These are phyloP conservation scores for Euphorbia celastroides DNA, from an alignment of 441 rosid genomes.

Conservation along the genomic window DNA sequence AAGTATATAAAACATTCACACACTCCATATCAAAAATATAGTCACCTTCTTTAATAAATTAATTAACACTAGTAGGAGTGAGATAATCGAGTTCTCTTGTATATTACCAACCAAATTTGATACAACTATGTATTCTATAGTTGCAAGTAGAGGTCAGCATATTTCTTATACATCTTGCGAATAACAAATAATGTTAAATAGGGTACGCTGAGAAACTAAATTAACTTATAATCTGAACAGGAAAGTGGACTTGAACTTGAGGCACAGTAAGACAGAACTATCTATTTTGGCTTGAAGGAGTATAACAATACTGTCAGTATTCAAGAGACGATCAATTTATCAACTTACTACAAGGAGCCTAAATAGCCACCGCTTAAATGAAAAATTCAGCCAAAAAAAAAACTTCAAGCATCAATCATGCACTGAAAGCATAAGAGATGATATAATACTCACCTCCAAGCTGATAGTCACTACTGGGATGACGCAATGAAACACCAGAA, in stretches of 20 bases:
- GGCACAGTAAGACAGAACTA: not conserved
- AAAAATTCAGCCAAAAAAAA: not conserved
- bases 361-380: not conserved
- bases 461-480: conserved; percentile 28
- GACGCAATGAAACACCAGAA: conserved; percentile 44
- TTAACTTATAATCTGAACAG: not conserved
- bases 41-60: not conserved
- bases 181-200: not conserved
- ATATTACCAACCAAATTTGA: not conserved
- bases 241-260: not conserved
- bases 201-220: not conserved
- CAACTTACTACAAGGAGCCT: not conserved
- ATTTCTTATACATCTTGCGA: not conserved
- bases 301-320: not conserved
- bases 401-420: conserved; percentile 5
- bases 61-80: not conserved
- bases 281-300: not conserved
- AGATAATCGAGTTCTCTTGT: not conserved
- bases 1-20: not conserved
- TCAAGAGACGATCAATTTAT: not conserved
- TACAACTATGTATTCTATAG: not conserved
- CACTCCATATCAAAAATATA: not conserved
- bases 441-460: conserved; percentile 43
- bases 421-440: not conserved
- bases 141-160: not conserved